A percentile compares a stretch with the other conserved stretches of the same genome.
phyloP scores from a whole-genome alignment of 768 basidiomycete species.

The Mycena vitilis region DNA sequence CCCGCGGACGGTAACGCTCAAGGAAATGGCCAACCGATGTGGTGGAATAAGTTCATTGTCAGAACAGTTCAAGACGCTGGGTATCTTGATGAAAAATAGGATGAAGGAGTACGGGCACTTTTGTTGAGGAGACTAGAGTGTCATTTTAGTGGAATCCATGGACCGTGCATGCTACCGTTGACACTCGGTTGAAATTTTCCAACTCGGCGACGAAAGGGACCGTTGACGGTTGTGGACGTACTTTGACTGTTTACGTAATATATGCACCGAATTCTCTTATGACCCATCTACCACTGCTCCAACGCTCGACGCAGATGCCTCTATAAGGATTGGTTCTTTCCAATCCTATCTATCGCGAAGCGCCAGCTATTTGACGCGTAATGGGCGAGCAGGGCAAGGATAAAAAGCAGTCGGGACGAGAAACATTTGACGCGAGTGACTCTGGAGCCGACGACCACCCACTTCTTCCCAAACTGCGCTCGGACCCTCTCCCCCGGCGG shows the following conservation, averaged over 20 bases:
- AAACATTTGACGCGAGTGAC: conserved; percentile 64
- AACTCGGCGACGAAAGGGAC: too few relatives aligned
- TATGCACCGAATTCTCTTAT: too few relatives aligned
- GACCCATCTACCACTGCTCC: conserved; percentile 4
- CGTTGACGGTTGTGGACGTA: too few relatives aligned
- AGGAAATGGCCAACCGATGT: conserved; percentile 7
- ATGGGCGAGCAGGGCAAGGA: conserved; percentile 33
- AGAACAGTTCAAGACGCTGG: conserved; percentile 27
- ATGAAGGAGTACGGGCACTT: conserved; percentile 22
- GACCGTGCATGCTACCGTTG: too few relatives aligned
- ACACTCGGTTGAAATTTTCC: too few relatives aligned
- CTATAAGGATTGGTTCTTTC: conserved; percentile 28
- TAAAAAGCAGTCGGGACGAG: conserved; percentile 54
- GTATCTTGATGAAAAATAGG: conserved; percentile 18
- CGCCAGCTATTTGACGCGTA: conserved; percentile 22
- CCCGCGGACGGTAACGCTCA: neutral
- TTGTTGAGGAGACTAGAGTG: conserved; percentile 4
- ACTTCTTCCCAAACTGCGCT: conserved; percentile 68
- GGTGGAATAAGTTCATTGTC: conserved; percentile 32
- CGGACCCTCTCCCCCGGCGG: conserved; percentile 59
- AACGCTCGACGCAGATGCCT: conserved; percentile 19
- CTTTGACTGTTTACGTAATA: too few relatives aligned
- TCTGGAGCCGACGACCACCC: conserved; percentile 66
- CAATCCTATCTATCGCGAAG: conserved; percentile 20
- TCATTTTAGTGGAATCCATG: too few relatives aligned